Percentiles rank a stretch among this genome's conserved stretches.
phyloP scores from a whole-genome alignment of 768 basidiomycete species.

The Dacryopinax primogenitus region DNA sequence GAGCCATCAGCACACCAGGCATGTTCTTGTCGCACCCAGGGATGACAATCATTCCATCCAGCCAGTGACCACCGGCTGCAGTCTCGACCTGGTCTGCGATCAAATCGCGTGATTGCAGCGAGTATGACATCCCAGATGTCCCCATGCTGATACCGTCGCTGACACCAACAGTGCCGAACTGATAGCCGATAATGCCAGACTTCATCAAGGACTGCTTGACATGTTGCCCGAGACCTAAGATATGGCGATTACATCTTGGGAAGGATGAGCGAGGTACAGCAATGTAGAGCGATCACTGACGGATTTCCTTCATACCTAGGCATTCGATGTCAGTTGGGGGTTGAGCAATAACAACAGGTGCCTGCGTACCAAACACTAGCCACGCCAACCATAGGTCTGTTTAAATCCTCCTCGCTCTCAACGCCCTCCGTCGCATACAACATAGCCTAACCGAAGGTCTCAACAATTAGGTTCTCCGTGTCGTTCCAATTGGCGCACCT shows the following conservation, averaged over 20 bases:
- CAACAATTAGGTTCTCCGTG: not conserved
- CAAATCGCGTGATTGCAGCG: slow-evolving; percentile 92
- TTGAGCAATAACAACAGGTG: slow-evolving; percentile 23
- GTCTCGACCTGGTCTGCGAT: slow-evolving; percentile 97
- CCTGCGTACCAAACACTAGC: slow-evolving; percentile 74
- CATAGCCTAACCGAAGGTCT: slow-evolving; percentile 59
- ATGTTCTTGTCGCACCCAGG: slow-evolving; percentile 99
- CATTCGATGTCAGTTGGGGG: slow-evolving; percentile 10
- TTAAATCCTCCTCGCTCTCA: slow-evolving; percentile 62
- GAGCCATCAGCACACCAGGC: slow-evolving; percentile 98
- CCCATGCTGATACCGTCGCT: slow-evolving; percentile 99
- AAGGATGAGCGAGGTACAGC: not conserved
- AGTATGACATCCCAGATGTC: slow-evolving; percentile 83
- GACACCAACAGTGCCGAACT: slow-evolving; percentile 94
- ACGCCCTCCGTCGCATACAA: slow-evolving; percentile 97
- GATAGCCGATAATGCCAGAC: slow-evolving; percentile 76
- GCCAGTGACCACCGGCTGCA: slow-evolving; percentile 91
- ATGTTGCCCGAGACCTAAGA: slow-evolving; percentile 75
- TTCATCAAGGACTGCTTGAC: slow-evolving; percentile 65
- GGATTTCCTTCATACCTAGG: slow-evolving; percentile 96
- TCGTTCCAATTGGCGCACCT: slow-evolving; percentile 35
- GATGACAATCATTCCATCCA: slow-evolving; percentile 93
- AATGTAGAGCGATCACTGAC: slow-evolving; percentile 39
- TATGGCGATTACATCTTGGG: slow-evolving; percentile 82
- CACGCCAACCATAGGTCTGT: slow-evolving; percentile 95